Evolutionary conservation across 805 yeast genomes (phyloP), one percentile per base, ranked within the genome.

Genomic region (Candida incommunis): DNA sequence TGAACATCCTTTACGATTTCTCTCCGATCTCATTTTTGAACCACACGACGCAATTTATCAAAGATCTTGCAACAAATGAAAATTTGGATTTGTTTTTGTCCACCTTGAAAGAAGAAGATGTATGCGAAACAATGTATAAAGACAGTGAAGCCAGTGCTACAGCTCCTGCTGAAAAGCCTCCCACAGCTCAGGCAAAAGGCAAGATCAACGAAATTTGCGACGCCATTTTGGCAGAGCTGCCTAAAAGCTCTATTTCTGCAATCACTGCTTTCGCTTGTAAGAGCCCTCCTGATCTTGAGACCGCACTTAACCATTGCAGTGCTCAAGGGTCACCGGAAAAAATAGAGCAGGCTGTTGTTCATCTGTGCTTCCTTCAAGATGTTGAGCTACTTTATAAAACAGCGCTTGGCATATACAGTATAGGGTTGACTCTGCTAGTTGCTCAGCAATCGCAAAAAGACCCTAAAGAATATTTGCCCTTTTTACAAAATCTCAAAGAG

Each of bases 391-490:
- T 92, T 20, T 92, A 90, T 63, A 72, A 78, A 42, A 78, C 80
- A 18, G 82, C 96, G 0, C 70, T 92, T 47, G 82, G 94, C 2
- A 66, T 82, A 20, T 92, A 92, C 56, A 82, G 92, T 58, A 78
- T 92, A 37, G 78, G 79, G 46, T 67, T 90, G 54, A 76, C 97
- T 0, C 70, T 92, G 46, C 70, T 74, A 11, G 79, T 92, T 48
- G 98, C 98, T 0, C 97, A 94, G 60, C 92, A 87, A 57, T 87
- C 96, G 0, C 97, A 90, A 62, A 88, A 82, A 70, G 99, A 92
- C 65, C 99, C 99, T 22, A 86, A 88, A 56, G 99, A 92, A 62
- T 92, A 92, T 54, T 66, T 92, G 44, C 96, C 98, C 43, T 92
- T 92, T 62, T 70, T 92, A 51, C 95, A 86, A 56, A 72, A 78